A percentile compares a stretch with the other conserved stretches of the same genome.
Evolutionary conservation across 495 filamentous ascomycete species (phyloP).

Genomic region (Copromyces sp.): DNA sequence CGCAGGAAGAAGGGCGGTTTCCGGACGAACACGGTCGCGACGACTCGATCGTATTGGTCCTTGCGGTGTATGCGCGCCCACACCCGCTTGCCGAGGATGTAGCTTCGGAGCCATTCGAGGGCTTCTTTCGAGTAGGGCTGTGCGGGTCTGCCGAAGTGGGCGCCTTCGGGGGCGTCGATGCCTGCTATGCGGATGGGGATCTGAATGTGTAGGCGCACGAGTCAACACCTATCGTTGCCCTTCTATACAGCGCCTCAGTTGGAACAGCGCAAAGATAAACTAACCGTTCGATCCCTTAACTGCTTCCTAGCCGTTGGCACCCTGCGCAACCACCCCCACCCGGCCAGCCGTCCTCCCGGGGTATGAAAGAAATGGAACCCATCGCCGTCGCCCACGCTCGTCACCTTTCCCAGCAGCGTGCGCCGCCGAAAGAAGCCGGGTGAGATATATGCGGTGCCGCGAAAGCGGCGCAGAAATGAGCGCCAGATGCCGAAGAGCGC

Average conservation of each 20-base stretch:
- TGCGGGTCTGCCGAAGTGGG: slow-evolving; percentile 80
- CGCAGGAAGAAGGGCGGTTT: slow-evolving; percentile 47
- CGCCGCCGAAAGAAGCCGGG: slow-evolving; percentile 57
- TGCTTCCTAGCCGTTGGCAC: slow-evolving; percentile 58
- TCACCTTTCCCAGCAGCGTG: slow-evolving; percentile 73
- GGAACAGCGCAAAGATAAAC: slow-evolving; percentile 14
- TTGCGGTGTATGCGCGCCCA: slow-evolving; percentile 68
- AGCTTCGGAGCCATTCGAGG: slow-evolving; percentile 60
- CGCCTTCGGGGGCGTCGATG: slow-evolving; percentile 82
- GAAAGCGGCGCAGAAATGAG: slow-evolving; percentile 71
- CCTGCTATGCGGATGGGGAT: slow-evolving; percentile 84
- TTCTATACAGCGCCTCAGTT: not conserved
- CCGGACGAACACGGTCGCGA: slow-evolving; percentile 74
- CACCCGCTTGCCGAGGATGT: slow-evolving; percentile 63
- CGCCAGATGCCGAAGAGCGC: slow-evolving; percentile 50
- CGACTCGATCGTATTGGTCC: slow-evolving; percentile 88
- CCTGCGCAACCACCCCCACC: slow-evolving; percentile 84
- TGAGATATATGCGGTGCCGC: slow-evolving; percentile 58
- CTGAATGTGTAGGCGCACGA: slow-evolving; percentile 20
- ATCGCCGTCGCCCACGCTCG: slow-evolving; percentile 92
- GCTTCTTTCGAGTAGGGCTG: slow-evolving; percentile 80
- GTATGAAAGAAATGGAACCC: slow-evolving; percentile 91
- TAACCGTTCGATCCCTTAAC: slow-evolving; percentile 67
- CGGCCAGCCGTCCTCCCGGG: slow-evolving; percentile 72
- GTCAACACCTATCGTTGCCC: slow-evolving; percentile 2